These are phyloP conservation scores for Chlorencoelia australis DNA, from an alignment of 2,329 filamentous ascomycete species.

Conservation along the genomic window DNA sequence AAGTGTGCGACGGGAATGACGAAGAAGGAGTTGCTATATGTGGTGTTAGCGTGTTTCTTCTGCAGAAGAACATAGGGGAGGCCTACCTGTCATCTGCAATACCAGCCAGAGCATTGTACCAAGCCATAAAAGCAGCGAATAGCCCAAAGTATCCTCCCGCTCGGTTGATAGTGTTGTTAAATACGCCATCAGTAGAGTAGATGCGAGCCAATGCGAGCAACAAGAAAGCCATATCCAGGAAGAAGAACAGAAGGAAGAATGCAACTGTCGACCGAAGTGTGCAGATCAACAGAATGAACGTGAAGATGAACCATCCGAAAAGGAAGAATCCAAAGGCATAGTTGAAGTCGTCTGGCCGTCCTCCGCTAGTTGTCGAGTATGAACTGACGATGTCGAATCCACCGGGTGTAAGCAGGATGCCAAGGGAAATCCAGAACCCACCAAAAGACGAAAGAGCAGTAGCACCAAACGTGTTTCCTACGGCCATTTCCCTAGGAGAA, in stretches of 20 bases:
- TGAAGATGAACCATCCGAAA: constrained; percentile 55
- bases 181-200: constrained; percentile 21
- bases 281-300: constrained; percentile 43
- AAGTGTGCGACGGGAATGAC: constrained; percentile 87
- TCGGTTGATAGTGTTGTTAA: constrained; percentile 46
- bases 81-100: constrained; percentile 58
- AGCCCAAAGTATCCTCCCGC: constrained; percentile 74
- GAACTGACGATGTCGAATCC: constrained; percentile 39
- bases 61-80: not conserved
- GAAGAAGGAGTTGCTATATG: constrained; percentile 71
- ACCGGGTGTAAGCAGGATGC: constrained; percentile 46
- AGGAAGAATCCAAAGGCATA: constrained; percentile 47
- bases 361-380: constrained; percentile 22
- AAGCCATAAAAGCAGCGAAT: constrained; percentile 69
- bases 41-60: constrained; percentile 28
- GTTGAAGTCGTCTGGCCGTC: constrained; percentile 29
- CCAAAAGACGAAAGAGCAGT: constrained; percentile 52
- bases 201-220: constrained; percentile 37
- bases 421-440: constrained; percentile 51
- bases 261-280: constrained; percentile 50
- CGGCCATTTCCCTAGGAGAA: constrained; percentile 47
- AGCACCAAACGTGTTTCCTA: constrained; percentile 54
- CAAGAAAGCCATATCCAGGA: constrained; percentile 47
- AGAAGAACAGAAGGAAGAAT: constrained; percentile 50
- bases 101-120: constrained; percentile 81